These are phyloP conservation scores for Monosporascus sp. DNA, from an alignment of 2,329 filamentous ascomycete species.

Conservation along the genomic window DNA sequence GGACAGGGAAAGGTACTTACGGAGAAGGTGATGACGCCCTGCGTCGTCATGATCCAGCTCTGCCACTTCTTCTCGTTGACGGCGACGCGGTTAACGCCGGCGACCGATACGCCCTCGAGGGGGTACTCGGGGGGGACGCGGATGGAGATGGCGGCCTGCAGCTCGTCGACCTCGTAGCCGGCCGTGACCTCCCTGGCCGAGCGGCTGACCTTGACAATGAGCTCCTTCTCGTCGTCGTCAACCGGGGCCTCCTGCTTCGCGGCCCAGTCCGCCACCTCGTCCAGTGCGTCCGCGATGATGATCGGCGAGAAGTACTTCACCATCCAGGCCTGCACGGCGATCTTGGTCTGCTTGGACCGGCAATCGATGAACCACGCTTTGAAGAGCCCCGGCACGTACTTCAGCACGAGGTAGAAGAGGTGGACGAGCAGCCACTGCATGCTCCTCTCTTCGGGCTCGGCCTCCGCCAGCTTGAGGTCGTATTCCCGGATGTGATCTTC, in stretches of 20 bases:
- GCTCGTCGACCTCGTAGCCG: slow-evolving; percentile 83
- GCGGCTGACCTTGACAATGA: slow-evolving; percentile 65
- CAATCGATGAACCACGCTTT: slow-evolving; percentile 82
- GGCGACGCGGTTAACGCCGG: slow-evolving; percentile 74
- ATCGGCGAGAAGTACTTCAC: slow-evolving; percentile 73
- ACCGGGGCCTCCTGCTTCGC: slow-evolving; percentile 42
- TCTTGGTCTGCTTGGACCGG: slow-evolving; percentile 72
- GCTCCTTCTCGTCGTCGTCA: slow-evolving; percentile 49
- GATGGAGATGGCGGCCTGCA: slow-evolving; percentile 76
- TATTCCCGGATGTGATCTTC: slow-evolving; percentile 51
- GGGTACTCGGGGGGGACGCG: slow-evolving; percentile 77
- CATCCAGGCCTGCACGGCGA: slow-evolving; percentile 79
- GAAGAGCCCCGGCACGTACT: slow-evolving; percentile 70
- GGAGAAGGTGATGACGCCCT: slow-evolving; percentile 89
- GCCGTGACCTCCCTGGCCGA: slow-evolving; percentile 73
- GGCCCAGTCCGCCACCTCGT: slow-evolving; percentile 65
- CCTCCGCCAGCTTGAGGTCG: slow-evolving; percentile 45
- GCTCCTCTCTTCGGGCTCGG: slow-evolving; percentile 63
- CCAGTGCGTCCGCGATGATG: slow-evolving; percentile 60
- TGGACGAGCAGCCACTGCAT: slow-evolving; percentile 81
- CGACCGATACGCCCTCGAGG: slow-evolving; percentile 70
- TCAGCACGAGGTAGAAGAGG: slow-evolving; percentile 77
- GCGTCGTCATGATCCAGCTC: slow-evolving; percentile 80
- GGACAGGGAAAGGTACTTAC: slow-evolving; percentile 31
- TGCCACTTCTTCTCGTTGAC: slow-evolving; percentile 91